Evolutionary conservation across 495 filamentous ascomycete genomes (phyloP), one percentile per base, ranked within the genome.

Genomic region (Opeltia flavorubescens): DNA sequence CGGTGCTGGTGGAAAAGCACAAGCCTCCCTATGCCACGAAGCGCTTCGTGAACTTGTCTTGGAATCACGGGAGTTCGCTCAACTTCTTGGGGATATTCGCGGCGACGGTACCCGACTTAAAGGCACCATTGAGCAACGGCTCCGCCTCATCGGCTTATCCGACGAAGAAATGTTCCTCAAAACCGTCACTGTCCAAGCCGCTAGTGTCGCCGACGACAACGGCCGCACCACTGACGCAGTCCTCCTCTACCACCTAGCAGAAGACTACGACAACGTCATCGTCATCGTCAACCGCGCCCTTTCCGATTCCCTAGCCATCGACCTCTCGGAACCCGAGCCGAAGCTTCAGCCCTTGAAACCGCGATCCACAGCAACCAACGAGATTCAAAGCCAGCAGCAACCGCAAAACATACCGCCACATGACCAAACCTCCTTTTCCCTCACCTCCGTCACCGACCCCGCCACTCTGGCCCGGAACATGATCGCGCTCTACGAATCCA

Each of bases 1-100:
- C 17, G 77, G 83, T 24, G 69, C 79, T 27, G 62, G 76, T 2
- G 89, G 89, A 50, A 79, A 76, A 48, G 76, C 77, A 12, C 91
- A 96, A 59, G 74, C 81, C 28, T 69, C 75, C 1, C 73, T 95
- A 33, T 96, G 89, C 62, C 85, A 95, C 60, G 86, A 94, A 59
- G 88, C 89, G 17, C 70, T 99, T 47, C 83, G 87, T n/a, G 91
- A 96, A 59, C 83, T 95, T 44, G 84, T 94, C 30, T 71, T 99
- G 17, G 91, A 96, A 65, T 94, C 84, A 9, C 74, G 89, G 46
- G 91, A 96, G 59, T 96, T 94, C 59, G 87, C 89, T 50, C 83
- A 84, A 51, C 71, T 99, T 18, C 80, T 99, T 43, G 91, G 93
- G 29, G 93, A 99, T 57, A 83, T 99, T 49, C 75, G 76, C 47